Evolutionary conservation across 306 rosid species (phyloP).

Genomic region (Sicyos edulis): DNA sequence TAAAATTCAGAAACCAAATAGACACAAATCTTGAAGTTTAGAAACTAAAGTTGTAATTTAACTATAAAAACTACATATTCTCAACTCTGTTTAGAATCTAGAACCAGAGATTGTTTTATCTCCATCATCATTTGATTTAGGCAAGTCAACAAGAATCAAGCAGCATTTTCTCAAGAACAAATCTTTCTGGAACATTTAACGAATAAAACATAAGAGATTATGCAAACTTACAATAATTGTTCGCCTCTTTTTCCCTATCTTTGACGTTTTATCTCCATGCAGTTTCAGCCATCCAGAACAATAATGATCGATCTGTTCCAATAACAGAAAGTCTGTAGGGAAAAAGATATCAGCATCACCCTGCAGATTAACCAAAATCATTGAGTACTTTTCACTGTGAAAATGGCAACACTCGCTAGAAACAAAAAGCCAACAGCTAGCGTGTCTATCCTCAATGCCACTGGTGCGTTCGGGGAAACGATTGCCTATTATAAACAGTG

Average conservation of each 20-base stretch:
- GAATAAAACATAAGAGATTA: not conserved
- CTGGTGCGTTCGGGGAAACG: not conserved
- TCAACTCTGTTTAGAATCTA: not conserved
- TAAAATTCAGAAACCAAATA: no score
- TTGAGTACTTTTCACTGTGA: not conserved
- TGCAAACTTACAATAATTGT: conserved; percentile 57
- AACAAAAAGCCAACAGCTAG: not conserved
- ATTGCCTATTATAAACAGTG: no score
- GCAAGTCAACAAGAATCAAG: not conserved
- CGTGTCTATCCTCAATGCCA: not conserved
- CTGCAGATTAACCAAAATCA: conserved; percentile 39
- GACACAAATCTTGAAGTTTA: no score
- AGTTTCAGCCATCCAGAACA: conserved; percentile 78
- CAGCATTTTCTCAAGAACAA: not conserved
- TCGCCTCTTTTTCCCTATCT: conserved; percentile 81
- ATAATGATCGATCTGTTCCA: conserved; percentile 82
- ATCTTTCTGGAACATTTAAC: not conserved
- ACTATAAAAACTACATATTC: not conserved
- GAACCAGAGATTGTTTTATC: no score
- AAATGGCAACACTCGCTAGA: not conserved
- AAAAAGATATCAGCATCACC: conserved; percentile 95
- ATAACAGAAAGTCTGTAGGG: conserved; percentile 84
- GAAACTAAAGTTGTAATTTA: no score
- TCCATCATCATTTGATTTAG: not conserved
- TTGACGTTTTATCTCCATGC: conserved; percentile 38